phyloP scores from a whole-genome alignment of 495 filamentous ascomycete species.

The Aspergillus conjunctus region DNA sequence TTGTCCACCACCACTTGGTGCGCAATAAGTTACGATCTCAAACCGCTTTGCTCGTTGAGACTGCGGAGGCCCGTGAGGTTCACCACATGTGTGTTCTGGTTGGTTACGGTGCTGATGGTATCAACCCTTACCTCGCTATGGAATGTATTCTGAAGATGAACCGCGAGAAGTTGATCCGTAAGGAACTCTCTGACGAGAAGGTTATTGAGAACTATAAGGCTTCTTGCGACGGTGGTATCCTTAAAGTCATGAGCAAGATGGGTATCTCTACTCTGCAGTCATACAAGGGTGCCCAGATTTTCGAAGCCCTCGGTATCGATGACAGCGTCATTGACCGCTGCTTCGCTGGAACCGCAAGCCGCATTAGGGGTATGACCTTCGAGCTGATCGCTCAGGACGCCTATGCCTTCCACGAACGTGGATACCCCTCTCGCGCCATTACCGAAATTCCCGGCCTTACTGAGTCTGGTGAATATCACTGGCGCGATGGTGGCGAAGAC shows the following conservation, averaged over 20 bases:
- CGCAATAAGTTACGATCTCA: constrained; percentile 95
- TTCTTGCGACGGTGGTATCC: constrained; percentile 94
- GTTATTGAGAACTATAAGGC: constrained; percentile 97
- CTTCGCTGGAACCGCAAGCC: constrained; percentile 93
- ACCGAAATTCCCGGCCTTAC: constrained; percentile 79
- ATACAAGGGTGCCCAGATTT: constrained; percentile 99
- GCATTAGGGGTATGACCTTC: constrained; percentile 95
- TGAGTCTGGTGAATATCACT: constrained; percentile 98
- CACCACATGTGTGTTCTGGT: constrained; percentile 98
- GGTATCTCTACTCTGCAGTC: constrained; percentile 97
- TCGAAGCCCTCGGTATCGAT: constrained; percentile 97
- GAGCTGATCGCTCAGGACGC: constrained; percentile 95
- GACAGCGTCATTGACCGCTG: constrained; percentile 94
- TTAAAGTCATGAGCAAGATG: constrained; percentile 99
- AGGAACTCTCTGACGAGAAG: constrained; percentile 79
- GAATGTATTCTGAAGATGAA: constrained; percentile 99
- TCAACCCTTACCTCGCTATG: constrained; percentile 96
- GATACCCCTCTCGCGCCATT: constrained; percentile 83
- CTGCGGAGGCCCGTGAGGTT: constrained; percentile 95
- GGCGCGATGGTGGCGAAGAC: constrained; percentile 97
- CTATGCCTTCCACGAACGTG: constrained; percentile 94
- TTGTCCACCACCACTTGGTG: constrained; percentile 97
- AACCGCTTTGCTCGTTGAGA: constrained; percentile 88
- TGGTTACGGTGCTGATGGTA: constrained; percentile 93
- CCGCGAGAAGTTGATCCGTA: constrained; percentile 90